Evolutionary conservation across 441 rosid genomes (phyloP).

Genomic region (Gossypium davidsonii): DNA sequence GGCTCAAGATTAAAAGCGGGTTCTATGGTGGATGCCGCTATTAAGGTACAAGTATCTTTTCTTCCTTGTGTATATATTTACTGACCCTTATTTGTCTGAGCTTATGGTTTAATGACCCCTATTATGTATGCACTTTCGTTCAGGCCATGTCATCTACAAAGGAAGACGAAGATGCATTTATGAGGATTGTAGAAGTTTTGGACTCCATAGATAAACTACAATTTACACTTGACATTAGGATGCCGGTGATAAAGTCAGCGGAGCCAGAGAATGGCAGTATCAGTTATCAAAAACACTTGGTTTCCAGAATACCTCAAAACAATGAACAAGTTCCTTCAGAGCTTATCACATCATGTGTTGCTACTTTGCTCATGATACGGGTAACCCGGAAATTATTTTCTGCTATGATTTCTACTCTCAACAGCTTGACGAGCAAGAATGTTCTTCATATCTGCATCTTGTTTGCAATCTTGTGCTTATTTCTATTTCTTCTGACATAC

Average conservation of each 20-base stretch:
- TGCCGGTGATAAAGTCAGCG: constrained; percentile 23
- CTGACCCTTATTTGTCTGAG: neutral
- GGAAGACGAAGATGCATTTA: constrained; percentile 73
- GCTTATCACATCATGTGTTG: constrained; percentile 78
- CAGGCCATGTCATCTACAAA: constrained; percentile 71
- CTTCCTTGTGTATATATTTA: neutral
- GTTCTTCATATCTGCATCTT: neutral
- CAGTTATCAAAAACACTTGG: constrained; percentile 9
- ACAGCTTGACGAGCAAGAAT: neutral
- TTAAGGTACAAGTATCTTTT: constrained; percentile 46
- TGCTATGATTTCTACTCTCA: neutral
- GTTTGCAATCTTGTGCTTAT: neutral
- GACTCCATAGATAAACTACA: constrained; percentile 45
- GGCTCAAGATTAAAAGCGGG: constrained; percentile 66
- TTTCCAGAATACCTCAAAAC: constrained; percentile 25
- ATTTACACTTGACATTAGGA: constrained; percentile 29
- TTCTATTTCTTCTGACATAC: constrained; percentile 22
- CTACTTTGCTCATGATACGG: constrained; percentile 84
- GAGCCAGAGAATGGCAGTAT: constrained; percentile 39
- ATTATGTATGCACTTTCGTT: constrained; percentile 14
- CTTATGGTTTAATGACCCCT: neutral
- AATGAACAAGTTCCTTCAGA: constrained; percentile 61
- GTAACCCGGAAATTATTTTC: constrained; percentile 28
- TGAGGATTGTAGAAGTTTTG: constrained; percentile 62
- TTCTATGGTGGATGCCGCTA: constrained; percentile 81